Conservation (phyloP, 345 rosid genomes). For the Syzygium oleosum region DNA sequence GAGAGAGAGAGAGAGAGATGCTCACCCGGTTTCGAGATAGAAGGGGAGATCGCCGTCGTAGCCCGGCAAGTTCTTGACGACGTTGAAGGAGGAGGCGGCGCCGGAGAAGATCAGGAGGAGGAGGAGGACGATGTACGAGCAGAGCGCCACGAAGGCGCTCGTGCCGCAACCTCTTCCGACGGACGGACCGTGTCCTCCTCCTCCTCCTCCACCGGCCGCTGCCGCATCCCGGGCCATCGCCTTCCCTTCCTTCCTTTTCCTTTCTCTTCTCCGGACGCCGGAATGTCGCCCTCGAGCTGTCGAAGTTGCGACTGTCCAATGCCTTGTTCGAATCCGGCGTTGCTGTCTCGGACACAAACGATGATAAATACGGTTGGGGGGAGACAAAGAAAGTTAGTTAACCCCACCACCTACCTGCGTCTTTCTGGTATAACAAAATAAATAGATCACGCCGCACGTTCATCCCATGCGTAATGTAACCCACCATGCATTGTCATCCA, state of each 20-base stretch:
- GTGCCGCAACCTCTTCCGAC: not conserved
- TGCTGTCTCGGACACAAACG: not conserved
- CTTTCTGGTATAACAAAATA: not conserved
- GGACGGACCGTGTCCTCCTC: not conserved
- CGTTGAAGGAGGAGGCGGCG: not conserved
- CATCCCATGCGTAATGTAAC: not conserved
- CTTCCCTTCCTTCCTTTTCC: not conserved
- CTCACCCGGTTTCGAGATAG: not conserved
- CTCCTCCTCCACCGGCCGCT: not conserved
- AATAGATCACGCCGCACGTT: not conserved
- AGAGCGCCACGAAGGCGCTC: not conserved
- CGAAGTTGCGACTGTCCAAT: not conserved
- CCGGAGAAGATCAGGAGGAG: not conserved
- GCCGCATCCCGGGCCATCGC: not conserved
- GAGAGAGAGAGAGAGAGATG: not conserved
- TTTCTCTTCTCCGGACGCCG: not conserved
- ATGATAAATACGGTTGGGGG: not conserved
- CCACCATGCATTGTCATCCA: not conserved
- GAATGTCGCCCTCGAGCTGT: not conserved
- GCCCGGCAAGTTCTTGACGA: not conserved
- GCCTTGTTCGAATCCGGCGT: rapidly evolving
- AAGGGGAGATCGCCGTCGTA: not conserved
- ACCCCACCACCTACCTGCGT: not conserved
- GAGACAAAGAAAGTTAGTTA: not conserved
- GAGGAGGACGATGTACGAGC: not conserved